Evolutionary conservation across 2,329 filamentous ascomycete genomes (phyloP).

Genomic region (Neurospora sp.): DNA sequence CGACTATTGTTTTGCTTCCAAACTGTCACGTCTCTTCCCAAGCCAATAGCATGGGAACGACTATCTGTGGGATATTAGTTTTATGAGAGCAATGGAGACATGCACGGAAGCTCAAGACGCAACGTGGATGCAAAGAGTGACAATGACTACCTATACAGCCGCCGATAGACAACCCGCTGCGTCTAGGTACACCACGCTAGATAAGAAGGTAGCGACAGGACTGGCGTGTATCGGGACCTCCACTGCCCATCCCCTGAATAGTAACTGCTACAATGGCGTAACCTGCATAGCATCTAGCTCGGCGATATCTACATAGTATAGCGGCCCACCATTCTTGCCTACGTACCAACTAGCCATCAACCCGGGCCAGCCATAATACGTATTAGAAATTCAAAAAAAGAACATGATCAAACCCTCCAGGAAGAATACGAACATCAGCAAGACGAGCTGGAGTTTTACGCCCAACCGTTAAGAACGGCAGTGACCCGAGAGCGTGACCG

Average conservation of each 20-base stretch:
- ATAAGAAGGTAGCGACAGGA: neutral
- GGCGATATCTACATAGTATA: neutral
- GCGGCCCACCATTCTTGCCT: neutral
- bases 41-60: neutral
- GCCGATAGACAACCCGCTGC: neutral
- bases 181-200: neutral
- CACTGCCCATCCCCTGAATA: neutral
- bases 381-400: neutral
- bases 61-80: neutral
- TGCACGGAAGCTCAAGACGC: neutral
- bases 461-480: neutral
- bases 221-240: neutral
- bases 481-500: conserved; percentile 9
- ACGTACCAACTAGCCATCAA: neutral
- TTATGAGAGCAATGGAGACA: neutral
- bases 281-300: neutral
- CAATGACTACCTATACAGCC: neutral
- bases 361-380: neutral
- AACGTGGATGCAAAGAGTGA: neutral
- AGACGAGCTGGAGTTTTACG: neutral
- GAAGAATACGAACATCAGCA: neutral
- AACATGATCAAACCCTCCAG: neutral
- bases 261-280: neutral
- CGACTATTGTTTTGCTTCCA: neutral
- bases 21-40: neutral